Conservation (phyloP, 2,329 filamentous ascomycete species). For the Tothia fuscella region DNA sequence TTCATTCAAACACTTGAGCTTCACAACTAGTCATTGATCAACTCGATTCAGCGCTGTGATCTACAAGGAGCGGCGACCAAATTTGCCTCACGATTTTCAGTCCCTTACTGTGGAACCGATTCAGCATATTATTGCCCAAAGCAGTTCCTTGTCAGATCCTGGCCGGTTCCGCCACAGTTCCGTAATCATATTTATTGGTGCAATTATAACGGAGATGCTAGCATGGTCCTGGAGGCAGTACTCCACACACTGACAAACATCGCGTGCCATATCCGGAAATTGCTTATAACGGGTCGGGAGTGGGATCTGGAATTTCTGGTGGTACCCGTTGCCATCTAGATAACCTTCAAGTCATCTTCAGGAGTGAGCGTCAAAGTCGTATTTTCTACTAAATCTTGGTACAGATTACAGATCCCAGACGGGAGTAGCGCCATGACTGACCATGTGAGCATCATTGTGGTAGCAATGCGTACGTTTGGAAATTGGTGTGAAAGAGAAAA, state of each 20-base stretch:
- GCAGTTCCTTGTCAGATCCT: background rate
- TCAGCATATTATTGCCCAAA: background rate
- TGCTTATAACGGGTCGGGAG: background rate
- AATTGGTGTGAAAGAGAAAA: background rate
- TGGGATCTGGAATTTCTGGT: background rate
- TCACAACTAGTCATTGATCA: too few relatives aligned
- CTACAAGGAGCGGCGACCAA: constrained; percentile 14
- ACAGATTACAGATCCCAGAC: background rate
- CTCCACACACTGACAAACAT: background rate
- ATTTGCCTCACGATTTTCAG: constrained; percentile 7
- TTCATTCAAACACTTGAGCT: too few relatives aligned
- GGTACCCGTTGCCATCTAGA: background rate
- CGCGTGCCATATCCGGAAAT: background rate
- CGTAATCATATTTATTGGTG: background rate
- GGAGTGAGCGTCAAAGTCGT: background rate
- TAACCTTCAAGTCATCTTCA: background rate
- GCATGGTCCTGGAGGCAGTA: background rate
- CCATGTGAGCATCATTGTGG: background rate
- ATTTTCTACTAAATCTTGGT: background rate
- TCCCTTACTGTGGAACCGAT: background rate
- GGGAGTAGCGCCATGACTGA: background rate
- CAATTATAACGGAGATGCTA: background rate
- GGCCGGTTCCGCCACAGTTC: background rate
- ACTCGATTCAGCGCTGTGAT: background rate
- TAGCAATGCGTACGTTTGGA: background rate